Evolutionary conservation across 176 grass and related monocot species (phyloP), one percentile per base, ranked within the genome.

Genomic region (Alloteropsis semialata): DNA sequence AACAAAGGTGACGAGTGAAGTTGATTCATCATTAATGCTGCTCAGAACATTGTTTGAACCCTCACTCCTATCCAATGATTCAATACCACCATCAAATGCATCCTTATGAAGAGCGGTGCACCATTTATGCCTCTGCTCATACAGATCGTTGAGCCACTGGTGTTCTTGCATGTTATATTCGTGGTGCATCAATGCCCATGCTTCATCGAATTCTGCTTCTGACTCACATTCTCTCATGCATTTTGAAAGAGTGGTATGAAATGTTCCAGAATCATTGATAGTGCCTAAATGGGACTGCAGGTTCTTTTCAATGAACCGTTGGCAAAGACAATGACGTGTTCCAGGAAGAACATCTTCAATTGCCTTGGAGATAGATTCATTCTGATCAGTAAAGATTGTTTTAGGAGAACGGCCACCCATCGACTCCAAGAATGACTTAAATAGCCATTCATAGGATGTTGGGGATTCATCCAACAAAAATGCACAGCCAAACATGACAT

Each of bases 311-410:
- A 93, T 89, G 60, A 86, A 79, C 91, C 81, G 83, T n/a, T 88
- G 82, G 77, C 81, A 89, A 21, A 93, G 45, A 27, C 84, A 88
- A 77, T 97, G 94, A 3, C 30, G 53, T 87, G 91, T 87, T 27
- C 82, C 73, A 29, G 84, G 84, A 84, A 93, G 80, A 76, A 93
- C 74, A 12, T 71, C 80, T 65, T 89, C 85, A 89, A 93, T 85
- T 81, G 88, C 89, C 79, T 93, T 97, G 34, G 83, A 87, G 9
- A 88, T 85, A 41, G 81, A 67, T 65, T 84, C 81, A 41, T 89
- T 89, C 76, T 85, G 89, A 78, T 93, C 91, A 66, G 94, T 97
- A 72, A 97, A 93, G 15, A 97, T 84, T 69, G 89, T 89, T 86
- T 89, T 91, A 64, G 94, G 94, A 5, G 83, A 68, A 75, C 37